Conservation (phyloP, 2,329 filamentous ascomycete genomes). For the Hymenoscyphus salicellus region DNA sequence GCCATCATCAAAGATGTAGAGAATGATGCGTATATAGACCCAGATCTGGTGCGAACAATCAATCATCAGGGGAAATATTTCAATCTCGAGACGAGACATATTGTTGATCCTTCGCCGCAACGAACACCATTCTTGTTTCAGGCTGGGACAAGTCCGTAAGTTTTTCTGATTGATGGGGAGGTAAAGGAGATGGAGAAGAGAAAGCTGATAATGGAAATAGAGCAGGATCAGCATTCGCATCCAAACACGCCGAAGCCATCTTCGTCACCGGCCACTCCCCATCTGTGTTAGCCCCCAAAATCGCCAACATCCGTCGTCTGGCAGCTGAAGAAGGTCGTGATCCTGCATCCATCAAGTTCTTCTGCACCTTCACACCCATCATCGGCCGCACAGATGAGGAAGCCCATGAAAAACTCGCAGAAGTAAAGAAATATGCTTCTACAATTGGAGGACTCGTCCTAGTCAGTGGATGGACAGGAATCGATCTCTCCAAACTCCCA, state of each 20-base stretch:
- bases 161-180: too few species aligned
- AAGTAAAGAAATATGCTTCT: slow-evolving; percentile 59
- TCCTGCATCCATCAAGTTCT: slow-evolving; percentile 60
- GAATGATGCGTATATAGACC: slow-evolving; percentile 46
- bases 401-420: slow-evolving; percentile 59
- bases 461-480: slow-evolving; percentile 71
- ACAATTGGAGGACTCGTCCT: slow-evolving; percentile 65
- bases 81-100: slow-evolving; percentile 59
- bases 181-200: neutral
- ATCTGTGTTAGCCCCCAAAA: slow-evolving; percentile 55
- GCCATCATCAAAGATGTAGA: slow-evolving; percentile 48
- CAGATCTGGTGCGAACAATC: slow-evolving; percentile 58
- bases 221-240: slow-evolving; percentile 63
- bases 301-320: slow-evolving; percentile 58
- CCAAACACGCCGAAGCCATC: slow-evolving; percentile 67
- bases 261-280: slow-evolving; percentile 65
- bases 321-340: slow-evolving; percentile 56
- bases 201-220: slow-evolving; percentile 32
- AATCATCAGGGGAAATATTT: slow-evolving; percentile 64
- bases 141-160: slow-evolving; percentile 60
- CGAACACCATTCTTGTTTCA: slow-evolving; percentile 67
- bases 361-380: slow-evolving; percentile 63
- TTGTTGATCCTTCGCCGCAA: slow-evolving; percentile 64
- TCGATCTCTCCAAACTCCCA: slow-evolving; percentile 57
- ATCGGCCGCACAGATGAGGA: slow-evolving; percentile 64